Percentiles rank a stretch among this genome's conserved stretches.
Conservation (phyloP, 495 filamentous ascomycete genomes). For the Aspergillus asperescens region DNA sequence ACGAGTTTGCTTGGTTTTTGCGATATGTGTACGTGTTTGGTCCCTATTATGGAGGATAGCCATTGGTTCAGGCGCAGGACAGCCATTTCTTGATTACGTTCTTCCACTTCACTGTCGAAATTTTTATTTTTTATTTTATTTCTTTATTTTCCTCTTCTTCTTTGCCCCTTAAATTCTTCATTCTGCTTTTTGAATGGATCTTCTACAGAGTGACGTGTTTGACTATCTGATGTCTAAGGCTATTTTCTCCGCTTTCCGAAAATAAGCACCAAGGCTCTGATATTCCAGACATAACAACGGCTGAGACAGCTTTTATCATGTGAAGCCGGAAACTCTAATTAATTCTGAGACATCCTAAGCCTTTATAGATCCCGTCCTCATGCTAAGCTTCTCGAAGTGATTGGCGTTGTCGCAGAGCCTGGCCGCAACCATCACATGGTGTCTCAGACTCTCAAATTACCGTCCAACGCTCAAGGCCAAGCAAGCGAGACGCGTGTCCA, state of each 20-base stretch:
- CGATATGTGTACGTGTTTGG: background rate
- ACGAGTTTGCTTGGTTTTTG: constrained; percentile 2
- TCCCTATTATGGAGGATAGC: background rate
- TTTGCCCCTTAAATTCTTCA: no score
- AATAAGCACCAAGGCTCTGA: no score
- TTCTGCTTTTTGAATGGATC: no score
- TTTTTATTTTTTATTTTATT: background rate
- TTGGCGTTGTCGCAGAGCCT: background rate
- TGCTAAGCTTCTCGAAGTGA: constrained; percentile 5
- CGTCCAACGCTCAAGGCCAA: no score
- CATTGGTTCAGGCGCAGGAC: background rate
- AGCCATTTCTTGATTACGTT: background rate
- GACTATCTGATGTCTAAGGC: no score
- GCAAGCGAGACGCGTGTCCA: background rate
- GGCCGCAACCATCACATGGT: constrained; percentile 3
- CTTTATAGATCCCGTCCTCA: background rate
- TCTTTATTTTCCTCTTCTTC: no score
- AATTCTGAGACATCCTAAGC: background rate
- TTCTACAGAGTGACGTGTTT: no score
- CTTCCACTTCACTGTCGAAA: background rate
- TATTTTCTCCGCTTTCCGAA: no score
- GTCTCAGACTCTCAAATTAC: background rate
- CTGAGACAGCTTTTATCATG: no score
- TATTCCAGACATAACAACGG: no score
- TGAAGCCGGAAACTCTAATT: background rate